Evolutionary conservation across 768 basidiomycete species (phyloP).

Genomic region (Rhizopogon vulgaris): DNA sequence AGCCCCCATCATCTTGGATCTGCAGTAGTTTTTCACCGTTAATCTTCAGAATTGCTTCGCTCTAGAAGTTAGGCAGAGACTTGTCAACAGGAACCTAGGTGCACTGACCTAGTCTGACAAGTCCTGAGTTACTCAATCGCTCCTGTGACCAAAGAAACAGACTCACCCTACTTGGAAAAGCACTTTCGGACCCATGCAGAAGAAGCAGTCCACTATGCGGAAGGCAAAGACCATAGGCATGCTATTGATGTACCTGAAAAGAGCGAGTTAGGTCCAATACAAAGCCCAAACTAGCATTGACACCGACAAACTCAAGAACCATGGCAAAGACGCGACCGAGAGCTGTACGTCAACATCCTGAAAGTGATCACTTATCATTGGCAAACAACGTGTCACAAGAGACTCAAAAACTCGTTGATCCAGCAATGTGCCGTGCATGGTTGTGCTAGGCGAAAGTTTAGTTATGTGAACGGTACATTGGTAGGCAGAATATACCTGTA

Average conservation of each 20-base stretch:
- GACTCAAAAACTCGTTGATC: conserved; percentile 98
- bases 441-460: conserved; percentile 52
- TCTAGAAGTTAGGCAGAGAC: conserved; percentile 10
- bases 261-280: background rate
- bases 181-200: conserved; percentile 98
- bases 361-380: conserved; percentile 94
- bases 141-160: background rate
- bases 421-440: conserved; percentile 98
- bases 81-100: background rate
- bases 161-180: conserved; percentile 94
- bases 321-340: conserved; percentile 93
- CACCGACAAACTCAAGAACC: conserved; percentile 94
- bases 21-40: conserved; percentile 90
- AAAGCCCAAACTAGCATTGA: conserved; percentile 7
- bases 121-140: conserved; percentile 7
- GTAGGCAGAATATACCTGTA: conserved; percentile 59
- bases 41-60: conserved; percentile 88
- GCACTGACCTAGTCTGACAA: conserved; percentile 48
- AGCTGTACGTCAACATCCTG: conserved; percentile 88
- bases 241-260: conserved; percentile 73
- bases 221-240: conserved; percentile 99
- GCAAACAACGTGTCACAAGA: conserved; percentile 81
- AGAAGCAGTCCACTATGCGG: conserved; percentile 95
- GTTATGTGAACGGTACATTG: background rate
- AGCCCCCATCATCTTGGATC: conserved; percentile 94